Evolutionary conservation across 73 alveolate species (phyloP), one percentile per base, ranked within the genome.

Genomic region (Uronychia binucleata): DNA sequence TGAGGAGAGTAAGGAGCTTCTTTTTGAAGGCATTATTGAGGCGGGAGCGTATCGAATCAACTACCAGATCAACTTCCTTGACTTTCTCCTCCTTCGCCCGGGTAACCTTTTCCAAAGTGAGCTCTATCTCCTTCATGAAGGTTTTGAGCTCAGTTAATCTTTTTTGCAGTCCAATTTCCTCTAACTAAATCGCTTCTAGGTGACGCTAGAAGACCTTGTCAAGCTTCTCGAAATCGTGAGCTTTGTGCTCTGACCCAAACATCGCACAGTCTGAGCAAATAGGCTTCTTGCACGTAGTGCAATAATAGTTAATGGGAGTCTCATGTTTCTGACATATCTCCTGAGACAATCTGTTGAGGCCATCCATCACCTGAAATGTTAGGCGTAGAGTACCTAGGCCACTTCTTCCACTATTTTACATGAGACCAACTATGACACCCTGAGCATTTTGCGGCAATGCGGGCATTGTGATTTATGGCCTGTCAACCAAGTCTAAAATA

Each of bases 221-320:
- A 1, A 97, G 87, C 59, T 97, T 97, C 90, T 97, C 97, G 84
- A 97, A 94, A 78, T 94, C 93, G 88, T 97, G 99, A 34, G 74
- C 90, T 92, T 97, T 94, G 90, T 97, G 99, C 58, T 91, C 97
- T 26, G 88, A 85, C 67, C 96, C 96, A 93, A 97, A 94, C 98
- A 97, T 95, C 30, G 98, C 98, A 81, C 99, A 97, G 80, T 97
- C 99, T 31, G 99, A 95, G 91, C 99, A 97, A 31, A 97, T 90
- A 27, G 99, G 98, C 76, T 81, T 89, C 77, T 92, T 84, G 88
- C 99, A 97, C 28, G 96, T 96, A n/a, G 78, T 82, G 86, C 99
- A 97, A 92, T 92, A 97, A 86, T 97, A 97, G 74, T 95, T 88
- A 27, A 95, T 86, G 74, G 94, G 92, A 58, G 98, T 88, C 34